These are phyloP conservation scores for Capronia coronata DNA, from an alignment of 2,329 filamentous ascomycete genomes.

Conservation along the genomic window DNA sequence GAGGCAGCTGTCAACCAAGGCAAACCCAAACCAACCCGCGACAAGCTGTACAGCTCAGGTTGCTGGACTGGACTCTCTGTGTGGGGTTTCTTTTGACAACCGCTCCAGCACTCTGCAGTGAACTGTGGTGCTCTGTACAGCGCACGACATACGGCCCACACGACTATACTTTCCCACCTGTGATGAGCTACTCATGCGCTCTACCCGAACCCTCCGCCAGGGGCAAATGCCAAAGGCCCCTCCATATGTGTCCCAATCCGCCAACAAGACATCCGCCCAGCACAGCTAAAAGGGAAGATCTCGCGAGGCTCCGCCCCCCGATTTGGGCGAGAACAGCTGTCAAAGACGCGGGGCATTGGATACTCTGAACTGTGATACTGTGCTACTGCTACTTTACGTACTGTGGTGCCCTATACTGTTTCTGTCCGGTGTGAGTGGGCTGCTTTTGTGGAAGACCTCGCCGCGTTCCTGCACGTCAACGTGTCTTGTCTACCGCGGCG, in stretches of 20 bases:
- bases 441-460: not conserved
- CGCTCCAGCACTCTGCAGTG: no score
- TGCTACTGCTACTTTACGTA: not conserved
- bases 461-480: not conserved
- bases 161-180: no score
- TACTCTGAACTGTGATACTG: no score
- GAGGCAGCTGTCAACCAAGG: not conserved
- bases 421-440: not conserved
- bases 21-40: no score
- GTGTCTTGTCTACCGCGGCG: no score
- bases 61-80: no score
- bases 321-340: conserved; percentile 4
- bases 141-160: no score
- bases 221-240: not conserved
- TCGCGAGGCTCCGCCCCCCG: not conserved
- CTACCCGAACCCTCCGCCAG: not conserved
- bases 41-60: no score
- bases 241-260: no score
- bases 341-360: conserved; percentile 1
- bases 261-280: no score
- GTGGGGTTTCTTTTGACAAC: no score
- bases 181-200: not conserved
- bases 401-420: not conserved
- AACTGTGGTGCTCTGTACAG: no score
- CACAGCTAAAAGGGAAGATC: not conserved